Evolutionary conservation across 2,329 filamentous ascomycete genomes (phyloP).

Genomic region (Ceratocystis smalleyi): DNA sequence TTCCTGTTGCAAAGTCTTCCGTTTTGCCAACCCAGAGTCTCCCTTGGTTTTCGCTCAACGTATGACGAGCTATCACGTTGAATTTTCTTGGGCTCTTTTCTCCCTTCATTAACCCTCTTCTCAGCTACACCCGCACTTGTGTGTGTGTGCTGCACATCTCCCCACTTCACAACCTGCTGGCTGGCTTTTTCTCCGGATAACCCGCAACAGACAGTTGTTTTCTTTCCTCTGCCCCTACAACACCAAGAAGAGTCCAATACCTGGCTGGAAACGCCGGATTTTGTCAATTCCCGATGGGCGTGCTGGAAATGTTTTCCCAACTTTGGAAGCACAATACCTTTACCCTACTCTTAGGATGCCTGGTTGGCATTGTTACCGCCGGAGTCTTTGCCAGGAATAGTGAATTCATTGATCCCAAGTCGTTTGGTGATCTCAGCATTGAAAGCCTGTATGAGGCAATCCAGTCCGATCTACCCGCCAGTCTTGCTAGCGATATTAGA

Average conservation of each 20-base stretch:
- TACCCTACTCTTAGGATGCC: constrained; percentile 71
- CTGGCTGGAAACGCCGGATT: not conserved
- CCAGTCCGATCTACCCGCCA: constrained; percentile 55
- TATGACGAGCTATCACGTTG: not conserved
- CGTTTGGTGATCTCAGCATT: constrained; percentile 58
- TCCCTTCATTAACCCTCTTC: not conserved
- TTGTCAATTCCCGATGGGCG: not conserved
- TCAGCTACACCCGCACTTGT: not conserved
- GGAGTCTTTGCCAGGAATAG: constrained; percentile 81
- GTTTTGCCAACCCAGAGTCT: not conserved
- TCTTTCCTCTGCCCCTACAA: not conserved
- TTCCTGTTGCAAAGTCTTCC: not conserved
- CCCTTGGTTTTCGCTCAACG: not conserved
- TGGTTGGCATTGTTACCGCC: constrained; percentile 81
- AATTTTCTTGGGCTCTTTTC: not conserved
- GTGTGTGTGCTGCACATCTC: not conserved
- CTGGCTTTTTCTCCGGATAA: not conserved
- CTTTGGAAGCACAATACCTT: constrained; percentile 48
- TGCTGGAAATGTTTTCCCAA: not conserved
- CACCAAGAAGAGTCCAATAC: not conserved
- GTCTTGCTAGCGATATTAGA: constrained; percentile 69
- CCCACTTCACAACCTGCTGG: not conserved
- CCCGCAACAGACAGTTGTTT: not conserved
- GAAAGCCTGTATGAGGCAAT: constrained; percentile 77
- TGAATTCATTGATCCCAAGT: constrained; percentile 70